Conservation (phyloP, 2,329 filamentous ascomycete species). For the Microdochium nivale region DNA sequence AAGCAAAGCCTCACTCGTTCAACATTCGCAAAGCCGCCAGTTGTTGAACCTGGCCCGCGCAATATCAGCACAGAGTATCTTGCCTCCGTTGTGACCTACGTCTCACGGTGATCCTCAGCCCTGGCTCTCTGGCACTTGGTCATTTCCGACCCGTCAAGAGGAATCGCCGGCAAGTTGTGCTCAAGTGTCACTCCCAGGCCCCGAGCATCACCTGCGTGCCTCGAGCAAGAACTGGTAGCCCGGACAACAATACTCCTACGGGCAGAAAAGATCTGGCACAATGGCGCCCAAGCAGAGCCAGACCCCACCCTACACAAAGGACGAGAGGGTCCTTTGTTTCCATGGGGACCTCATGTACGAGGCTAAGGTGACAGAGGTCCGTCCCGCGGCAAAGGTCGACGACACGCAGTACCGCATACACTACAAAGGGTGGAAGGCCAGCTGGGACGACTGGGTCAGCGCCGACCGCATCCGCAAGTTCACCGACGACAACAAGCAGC, state of each 20-base stretch:
- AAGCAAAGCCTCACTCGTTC: background rate
- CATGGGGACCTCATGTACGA: conserved; percentile 97
- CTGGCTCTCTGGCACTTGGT: background rate
- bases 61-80: background rate
- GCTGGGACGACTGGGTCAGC: conserved; percentile 98
- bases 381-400: conserved; percentile 53
- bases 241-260: background rate
- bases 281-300: conserved; percentile 34
- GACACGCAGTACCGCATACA: conserved; percentile 86
- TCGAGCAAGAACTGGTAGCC: background rate
- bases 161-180: background rate
- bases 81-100: background rate
- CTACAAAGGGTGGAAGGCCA: conserved; percentile 99
- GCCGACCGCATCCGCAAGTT: conserved; percentile 90
- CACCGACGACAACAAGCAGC: conserved; percentile 88
- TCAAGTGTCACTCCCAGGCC: background rate
- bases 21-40: background rate
- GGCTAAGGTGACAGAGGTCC: conserved; percentile 84
- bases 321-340: conserved; percentile 94
- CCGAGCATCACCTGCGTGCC: background rate
- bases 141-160: background rate
- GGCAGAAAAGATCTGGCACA: conserved; percentile 2
- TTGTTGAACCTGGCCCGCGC: background rate
- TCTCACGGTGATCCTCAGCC: background rate
- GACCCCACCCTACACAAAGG: conserved; percentile 52